Conservation (phyloP, 768 basidiomycete genomes). For the Psilocybe tampanensis region DNA sequence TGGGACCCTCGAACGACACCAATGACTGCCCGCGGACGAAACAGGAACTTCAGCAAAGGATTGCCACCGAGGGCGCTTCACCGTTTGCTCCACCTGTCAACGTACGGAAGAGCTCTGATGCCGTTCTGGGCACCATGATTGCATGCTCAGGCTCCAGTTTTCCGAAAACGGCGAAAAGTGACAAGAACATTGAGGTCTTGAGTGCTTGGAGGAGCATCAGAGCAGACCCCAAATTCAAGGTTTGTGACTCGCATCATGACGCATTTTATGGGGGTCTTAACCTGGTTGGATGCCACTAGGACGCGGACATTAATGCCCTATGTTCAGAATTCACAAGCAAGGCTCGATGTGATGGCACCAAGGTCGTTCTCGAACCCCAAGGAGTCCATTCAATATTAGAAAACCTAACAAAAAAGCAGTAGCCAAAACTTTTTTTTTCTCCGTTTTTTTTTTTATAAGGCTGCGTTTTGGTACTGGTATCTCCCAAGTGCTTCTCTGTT, state of each 20-base stretch:
- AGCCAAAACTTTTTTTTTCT: constrained; percentile 7
- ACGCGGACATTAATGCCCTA: constrained; percentile 76
- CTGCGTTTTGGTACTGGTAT: constrained; percentile 1
- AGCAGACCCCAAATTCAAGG: constrained; percentile 76
- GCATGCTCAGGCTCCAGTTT: constrained; percentile 69
- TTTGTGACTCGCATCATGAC: constrained; percentile 28
- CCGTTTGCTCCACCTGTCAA: constrained; percentile 48
- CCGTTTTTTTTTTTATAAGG: neutral
- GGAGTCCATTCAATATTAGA: constrained; percentile 52
- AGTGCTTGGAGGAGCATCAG: constrained; percentile 81
- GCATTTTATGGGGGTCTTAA: neutral
- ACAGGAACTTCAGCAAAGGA: constrained; percentile 47
- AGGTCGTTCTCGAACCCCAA: constrained; percentile 72
- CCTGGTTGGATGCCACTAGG: constrained; percentile 39
- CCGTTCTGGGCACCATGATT: constrained; percentile 52
- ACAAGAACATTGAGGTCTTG: constrained; percentile 76
- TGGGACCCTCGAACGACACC: constrained; percentile 21
- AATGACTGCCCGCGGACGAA: constrained; percentile 60
- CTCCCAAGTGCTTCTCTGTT: neutral
- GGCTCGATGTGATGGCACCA: constrained; percentile 82
- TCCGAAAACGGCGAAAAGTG: constrained; percentile 68
- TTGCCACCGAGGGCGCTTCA: constrained; percentile 59
- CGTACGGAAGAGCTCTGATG: constrained; percentile 47
- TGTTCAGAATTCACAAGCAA: constrained; percentile 81
- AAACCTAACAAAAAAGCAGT: constrained; percentile 35